A percentile compares a stretch with the other conserved stretches of the same genome.
phyloP scores from a whole-genome alignment of 164 flowering plant genomes.

The Magnolia kwangsiensis region DNA sequence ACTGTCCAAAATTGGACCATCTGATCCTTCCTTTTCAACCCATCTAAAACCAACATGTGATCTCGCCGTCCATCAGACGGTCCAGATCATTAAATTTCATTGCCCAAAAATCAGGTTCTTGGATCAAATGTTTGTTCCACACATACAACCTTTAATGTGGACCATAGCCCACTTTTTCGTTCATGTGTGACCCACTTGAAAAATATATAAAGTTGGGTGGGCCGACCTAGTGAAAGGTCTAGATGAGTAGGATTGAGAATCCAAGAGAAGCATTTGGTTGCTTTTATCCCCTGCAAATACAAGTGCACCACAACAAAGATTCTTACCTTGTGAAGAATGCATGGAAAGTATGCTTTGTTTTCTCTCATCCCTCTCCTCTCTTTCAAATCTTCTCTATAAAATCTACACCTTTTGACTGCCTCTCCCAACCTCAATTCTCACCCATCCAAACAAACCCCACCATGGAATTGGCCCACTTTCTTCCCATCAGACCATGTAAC shows the following conservation, averaged over 20 bases:
- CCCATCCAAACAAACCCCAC: not conserved
- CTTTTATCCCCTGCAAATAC: too few relatives aligned
- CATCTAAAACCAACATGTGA: not conserved
- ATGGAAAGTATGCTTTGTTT: not conserved
- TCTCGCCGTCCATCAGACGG: too few relatives aligned
- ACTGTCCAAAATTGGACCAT: not conserved
- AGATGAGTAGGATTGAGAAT: too few relatives aligned
- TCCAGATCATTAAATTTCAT: too few relatives aligned
- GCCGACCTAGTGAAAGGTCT: not conserved
- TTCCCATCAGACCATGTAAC: constrained; percentile 5
- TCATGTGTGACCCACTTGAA: not conserved
- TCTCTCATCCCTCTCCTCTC: not conserved
- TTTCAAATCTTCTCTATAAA: not conserved
- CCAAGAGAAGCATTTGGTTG: too few relatives aligned
- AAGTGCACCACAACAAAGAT: not conserved
- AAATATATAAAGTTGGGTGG: not conserved
- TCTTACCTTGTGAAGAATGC: not conserved
- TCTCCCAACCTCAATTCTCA: not conserved
- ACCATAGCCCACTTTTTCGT: too few relatives aligned
- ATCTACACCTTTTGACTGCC: not conserved
- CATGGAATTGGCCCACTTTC: constrained; percentile 18
- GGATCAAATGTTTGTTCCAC: too few relatives aligned
- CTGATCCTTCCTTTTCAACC: not conserved
- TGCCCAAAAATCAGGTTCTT: too few relatives aligned
- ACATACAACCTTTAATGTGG: too few relatives aligned